Evolutionary conservation across 2,329 filamentous ascomycete species (phyloP), one percentile per base, ranked within the genome.

Genomic region (Colletotrichum tabaci): DNA sequence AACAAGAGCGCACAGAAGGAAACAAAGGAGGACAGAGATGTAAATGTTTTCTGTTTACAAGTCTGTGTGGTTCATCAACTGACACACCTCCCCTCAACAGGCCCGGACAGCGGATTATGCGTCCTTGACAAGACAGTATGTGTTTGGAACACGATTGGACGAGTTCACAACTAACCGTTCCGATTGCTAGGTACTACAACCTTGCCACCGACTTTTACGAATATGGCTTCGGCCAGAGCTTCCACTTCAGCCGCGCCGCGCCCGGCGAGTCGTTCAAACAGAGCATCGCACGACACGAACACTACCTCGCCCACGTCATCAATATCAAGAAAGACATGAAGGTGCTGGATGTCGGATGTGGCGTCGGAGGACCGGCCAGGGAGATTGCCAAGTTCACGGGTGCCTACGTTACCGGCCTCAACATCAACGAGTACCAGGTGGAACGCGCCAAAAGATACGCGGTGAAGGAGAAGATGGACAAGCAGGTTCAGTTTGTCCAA

Each of bases 371-470:
- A 57, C 96, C 96, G 26, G 96, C 96, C 8, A 91, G 95, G 73
- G 95, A 98, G 86, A 98, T 99, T 78, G 94, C 94, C 84, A 97
- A 97, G 85, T 99, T 99, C 85, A 93, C 94, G 13, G 96, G 94
- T 73, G 93, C 90, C 77, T 94, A 98, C 77, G 89, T 98, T 74
- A 92, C 94, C 30, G 96, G 96, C 53, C 85, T 98, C 81, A 99
- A 98, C 91, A 98, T 98, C 58, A 98, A 98, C 84, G 94, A 98
- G 85, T 99, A 99, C 87, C 96, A 98, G 86, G 98, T 98, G 76
- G 90, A 98, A 81, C 94, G 96, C 75, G 96, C 95, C n/a, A 95
- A 91, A 16, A 87, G 88, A 66, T 98, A 98, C 80, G 94, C 95
- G 3, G 84, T 88, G 73, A 94, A 94, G 83, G 94, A 97, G 84